phyloP scores from a whole-genome alignment of 2,329 filamentous ascomycete species.

The Metarhizium rileyi region DNA sequence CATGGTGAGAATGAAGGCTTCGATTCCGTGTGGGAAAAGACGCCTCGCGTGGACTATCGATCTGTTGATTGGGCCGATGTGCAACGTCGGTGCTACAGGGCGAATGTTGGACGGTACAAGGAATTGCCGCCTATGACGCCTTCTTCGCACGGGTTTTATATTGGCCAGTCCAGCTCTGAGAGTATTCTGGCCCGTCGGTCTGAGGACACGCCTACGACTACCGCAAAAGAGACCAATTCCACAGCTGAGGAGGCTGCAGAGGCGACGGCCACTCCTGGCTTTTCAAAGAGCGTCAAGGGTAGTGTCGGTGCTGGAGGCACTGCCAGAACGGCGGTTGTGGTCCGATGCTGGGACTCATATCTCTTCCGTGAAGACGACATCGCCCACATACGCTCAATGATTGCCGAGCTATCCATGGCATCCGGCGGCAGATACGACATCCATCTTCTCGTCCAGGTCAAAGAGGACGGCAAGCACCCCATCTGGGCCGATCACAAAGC shows the following conservation, averaged over 20 bases:
- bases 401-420: constrained; percentile 69
- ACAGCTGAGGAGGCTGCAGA: constrained; percentile 4
- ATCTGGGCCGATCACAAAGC: constrained; percentile 67
- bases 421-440: constrained; percentile 83
- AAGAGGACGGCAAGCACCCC: constrained; percentile 61
- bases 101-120: constrained; percentile 63
- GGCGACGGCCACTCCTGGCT: background rate
- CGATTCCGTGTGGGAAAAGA: constrained; percentile 67
- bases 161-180: constrained; percentile 13
- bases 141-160: constrained; percentile 41
- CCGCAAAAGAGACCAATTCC: background rate
- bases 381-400: constrained; percentile 72
- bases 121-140: constrained; percentile 29
- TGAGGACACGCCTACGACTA: background rate
- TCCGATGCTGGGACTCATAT: constrained; percentile 76
- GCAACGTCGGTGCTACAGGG: constrained; percentile 62
- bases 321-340: constrained; percentile 59
- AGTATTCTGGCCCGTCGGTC: constrained; percentile 1
- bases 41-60: constrained; percentile 66
- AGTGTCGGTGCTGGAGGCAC: constrained; percentile 12
- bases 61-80: constrained; percentile 69
- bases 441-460: constrained; percentile 77
- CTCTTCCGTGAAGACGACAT: constrained; percentile 71
- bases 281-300: constrained; percentile 5
- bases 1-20: constrained; percentile 73